phyloP scores from a whole-genome alignment of 805 yeast species.

The Saccharomycopsis javanensis region DNA sequence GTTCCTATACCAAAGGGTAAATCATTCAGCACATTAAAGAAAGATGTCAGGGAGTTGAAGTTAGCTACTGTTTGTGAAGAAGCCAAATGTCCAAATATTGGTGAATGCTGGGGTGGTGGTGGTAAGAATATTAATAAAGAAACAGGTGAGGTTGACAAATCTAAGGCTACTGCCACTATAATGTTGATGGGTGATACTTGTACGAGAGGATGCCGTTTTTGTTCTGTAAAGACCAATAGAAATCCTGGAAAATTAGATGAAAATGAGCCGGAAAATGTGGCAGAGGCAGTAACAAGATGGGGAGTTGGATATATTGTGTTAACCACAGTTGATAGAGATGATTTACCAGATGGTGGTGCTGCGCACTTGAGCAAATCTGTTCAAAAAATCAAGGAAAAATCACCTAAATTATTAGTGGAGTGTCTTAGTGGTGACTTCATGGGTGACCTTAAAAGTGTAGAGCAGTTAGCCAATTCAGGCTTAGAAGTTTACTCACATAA shows the following conservation, averaged over 20 bases:
- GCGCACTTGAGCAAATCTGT: slow-evolving; percentile 87
- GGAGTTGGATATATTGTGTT: slow-evolving; percentile 95
- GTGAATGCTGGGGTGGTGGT: slow-evolving; percentile 99
- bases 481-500: slow-evolving; percentile 96
- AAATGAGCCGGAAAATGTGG: slow-evolving; percentile 94
- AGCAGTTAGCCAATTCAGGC: slow-evolving; percentile 73
- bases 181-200: slow-evolving; percentile 98
- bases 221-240: slow-evolving; percentile 91
- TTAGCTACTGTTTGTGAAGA: slow-evolving; percentile 96
- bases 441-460: slow-evolving; percentile 78
- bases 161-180: slow-evolving; percentile 93
- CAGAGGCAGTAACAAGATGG: slow-evolving; percentile 96
- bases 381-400: slow-evolving; percentile 67
- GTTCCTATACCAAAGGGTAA: slow-evolving; percentile 96
- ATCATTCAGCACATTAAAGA: slow-evolving; percentile 67
- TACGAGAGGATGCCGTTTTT: slow-evolving; percentile 97
- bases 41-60: slow-evolving; percentile 80
- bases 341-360: slow-evolving; percentile 87
- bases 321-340: slow-evolving; percentile 97
- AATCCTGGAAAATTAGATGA: slow-evolving; percentile 87
- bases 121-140: slow-evolving; percentile 30
- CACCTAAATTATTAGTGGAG: slow-evolving; percentile 88
- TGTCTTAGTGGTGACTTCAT: slow-evolving; percentile 91
- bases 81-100: slow-evolving; percentile 98
- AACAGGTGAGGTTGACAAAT: slow-evolving; percentile 31